phyloP scores from a whole-genome alignment of 495 filamentous ascomycete species.

The Glonium stellatum region DNA sequence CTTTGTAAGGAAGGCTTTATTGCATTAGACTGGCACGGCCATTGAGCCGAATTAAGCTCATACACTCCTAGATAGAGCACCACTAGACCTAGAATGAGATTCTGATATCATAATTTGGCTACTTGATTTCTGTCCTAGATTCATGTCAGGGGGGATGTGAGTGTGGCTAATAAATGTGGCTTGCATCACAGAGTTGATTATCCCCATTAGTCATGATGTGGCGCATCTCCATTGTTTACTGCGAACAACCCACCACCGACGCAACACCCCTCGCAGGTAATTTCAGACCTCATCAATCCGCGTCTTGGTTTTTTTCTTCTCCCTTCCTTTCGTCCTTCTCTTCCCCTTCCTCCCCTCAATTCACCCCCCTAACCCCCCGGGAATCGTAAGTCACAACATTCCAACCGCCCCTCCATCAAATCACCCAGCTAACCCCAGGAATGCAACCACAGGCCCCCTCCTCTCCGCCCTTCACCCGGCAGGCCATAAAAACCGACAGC shows the following conservation, averaged over 20 bases:
- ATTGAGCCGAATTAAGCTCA: background rate
- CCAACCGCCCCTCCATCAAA: constrained; percentile 4
- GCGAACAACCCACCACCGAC: background rate
- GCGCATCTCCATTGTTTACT: background rate
- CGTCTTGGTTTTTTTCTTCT: background rate
- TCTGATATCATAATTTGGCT: no score
- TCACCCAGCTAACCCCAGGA: constrained; percentile 32
- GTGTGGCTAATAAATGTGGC: background rate
- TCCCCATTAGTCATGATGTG: background rate
- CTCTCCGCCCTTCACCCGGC: background rate
- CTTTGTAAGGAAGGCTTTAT: background rate
- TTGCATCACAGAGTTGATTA: background rate
- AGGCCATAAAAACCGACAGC: no score
- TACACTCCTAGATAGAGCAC: background rate
- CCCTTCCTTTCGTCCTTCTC: constrained; percentile 8
- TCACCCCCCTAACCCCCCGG: background rate
- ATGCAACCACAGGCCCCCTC: constrained; percentile 22
- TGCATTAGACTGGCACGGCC: background rate
- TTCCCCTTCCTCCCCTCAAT: background rate
- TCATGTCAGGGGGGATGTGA: background rate
- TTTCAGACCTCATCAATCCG: background rate
- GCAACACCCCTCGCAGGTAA: background rate
- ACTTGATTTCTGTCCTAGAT: no score
- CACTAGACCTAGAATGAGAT: background rate
- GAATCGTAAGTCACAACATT: constrained; percentile 15